phyloP scores from a whole-genome alignment of 1,284 basidiomycete species.

The Malassezia obtusa region DNA sequence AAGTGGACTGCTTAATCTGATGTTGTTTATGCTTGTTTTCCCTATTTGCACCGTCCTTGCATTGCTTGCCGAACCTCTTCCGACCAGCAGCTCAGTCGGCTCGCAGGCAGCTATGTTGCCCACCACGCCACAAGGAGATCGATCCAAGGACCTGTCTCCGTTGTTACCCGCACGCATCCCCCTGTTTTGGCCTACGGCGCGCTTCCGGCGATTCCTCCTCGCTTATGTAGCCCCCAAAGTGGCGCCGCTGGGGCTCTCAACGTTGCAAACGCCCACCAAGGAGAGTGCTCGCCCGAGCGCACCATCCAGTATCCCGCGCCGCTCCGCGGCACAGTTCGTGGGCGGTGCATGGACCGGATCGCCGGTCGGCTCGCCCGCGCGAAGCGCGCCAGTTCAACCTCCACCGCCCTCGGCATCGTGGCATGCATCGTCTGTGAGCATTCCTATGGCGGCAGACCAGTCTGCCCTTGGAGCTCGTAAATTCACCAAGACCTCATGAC shows the following conservation, averaged over 20 bases:
- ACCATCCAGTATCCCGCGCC: slow-evolving; percentile 1
- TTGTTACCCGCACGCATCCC: slow-evolving; percentile 38
- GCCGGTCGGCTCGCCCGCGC: not conserved
- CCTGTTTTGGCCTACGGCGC: slow-evolving; percentile 41
- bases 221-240: not conserved
- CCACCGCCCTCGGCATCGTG: not conserved
- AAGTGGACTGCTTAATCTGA: slow-evolving; percentile 40
- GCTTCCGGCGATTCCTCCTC: slow-evolving; percentile 17
- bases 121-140: slow-evolving; percentile 7
- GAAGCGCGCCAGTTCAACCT: not conserved
- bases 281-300: not conserved
- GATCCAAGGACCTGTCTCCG: slow-evolving; percentile 18
- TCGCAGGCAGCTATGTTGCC: slow-evolving; percentile 18
- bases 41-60: slow-evolving; percentile 44
- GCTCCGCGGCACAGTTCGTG: slow-evolving; percentile 16
- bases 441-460: slow-evolving; percentile 5
- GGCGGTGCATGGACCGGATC: slow-evolving; percentile 14
- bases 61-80: slow-evolving; percentile 39
- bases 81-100: slow-evolving; percentile 23
- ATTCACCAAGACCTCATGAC: not conserved
- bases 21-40: slow-evolving; percentile 46
- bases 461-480: slow-evolving; percentile 1
- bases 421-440: slow-evolving; percentile 9
- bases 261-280: not conserved
- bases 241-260: not conserved